Evolutionary conservation across 2,329 filamentous ascomycete genomes (phyloP).

Genomic region (Fusarium nanum): DNA sequence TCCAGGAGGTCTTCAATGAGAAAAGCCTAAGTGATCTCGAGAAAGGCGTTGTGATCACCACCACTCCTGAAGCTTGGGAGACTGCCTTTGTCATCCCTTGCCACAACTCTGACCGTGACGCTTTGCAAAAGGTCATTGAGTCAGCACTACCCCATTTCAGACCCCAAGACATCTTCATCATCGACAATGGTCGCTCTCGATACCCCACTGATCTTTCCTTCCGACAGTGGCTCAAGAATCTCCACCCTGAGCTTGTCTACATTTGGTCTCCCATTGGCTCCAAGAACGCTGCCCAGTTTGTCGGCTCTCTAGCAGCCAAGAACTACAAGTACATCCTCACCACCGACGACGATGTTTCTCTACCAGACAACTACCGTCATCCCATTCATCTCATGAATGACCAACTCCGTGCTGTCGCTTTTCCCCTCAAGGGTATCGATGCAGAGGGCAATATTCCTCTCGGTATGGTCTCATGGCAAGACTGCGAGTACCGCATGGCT

Average conservation of each 20-base stretch:
- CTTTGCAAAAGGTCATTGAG: neutral
- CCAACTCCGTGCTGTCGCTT: neutral
- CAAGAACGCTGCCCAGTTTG: constrained; percentile 4
- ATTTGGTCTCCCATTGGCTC: constrained; percentile 14
- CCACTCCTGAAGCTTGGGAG: neutral
- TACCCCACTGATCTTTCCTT: constrained; percentile 6
- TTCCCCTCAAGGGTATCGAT: neutral
- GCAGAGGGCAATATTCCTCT: neutral
- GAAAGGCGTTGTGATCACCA: neutral
- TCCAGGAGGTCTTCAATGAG: neutral
- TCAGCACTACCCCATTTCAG: constrained; percentile 4
- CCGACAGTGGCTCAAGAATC: neutral
- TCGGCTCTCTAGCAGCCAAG: constrained; percentile 1
- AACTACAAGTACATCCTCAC: constrained; percentile 10
- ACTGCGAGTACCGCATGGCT: constrained; percentile 6
- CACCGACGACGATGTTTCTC: constrained; percentile 5
- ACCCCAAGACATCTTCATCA: constrained; percentile 13
- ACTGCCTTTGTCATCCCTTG: constrained; percentile 4
- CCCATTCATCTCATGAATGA: neutral
- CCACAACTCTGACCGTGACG: constrained; percentile 7
- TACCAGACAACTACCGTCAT: constrained; percentile 4
- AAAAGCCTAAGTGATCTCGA: neutral
- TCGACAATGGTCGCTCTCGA: neutral
- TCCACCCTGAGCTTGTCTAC: neutral
- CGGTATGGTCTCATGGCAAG: constrained; percentile 10